Percentiles rank a stretch among this genome's conserved stretches.
These are phyloP conservation scores for Mrakiaceae sp. DNA, from an alignment of 1,284 basidiomycete genomes.

Conservation along the genomic window DNA sequence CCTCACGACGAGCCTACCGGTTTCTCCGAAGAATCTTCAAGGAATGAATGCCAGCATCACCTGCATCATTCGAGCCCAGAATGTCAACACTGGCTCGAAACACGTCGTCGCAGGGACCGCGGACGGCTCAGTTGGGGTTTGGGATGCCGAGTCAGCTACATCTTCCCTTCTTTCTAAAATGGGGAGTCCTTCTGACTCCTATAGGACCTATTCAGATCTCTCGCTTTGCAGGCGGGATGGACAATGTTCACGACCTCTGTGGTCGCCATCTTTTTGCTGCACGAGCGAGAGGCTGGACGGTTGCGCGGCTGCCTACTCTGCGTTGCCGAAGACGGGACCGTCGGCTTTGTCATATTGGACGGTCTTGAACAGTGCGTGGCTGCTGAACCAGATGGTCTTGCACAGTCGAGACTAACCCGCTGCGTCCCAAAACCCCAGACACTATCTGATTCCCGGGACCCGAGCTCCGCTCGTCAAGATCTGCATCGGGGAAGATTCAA, in stretches of 20 bases:
- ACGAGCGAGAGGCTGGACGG: not conserved
- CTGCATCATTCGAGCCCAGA: not conserved
- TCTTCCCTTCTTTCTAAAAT: not conserved
- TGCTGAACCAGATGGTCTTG: conserved; percentile 1
- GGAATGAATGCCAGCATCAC: not conserved
- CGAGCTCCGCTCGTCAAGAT: conserved; percentile 52
- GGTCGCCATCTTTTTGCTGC: not conserved
- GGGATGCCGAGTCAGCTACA: not conserved
- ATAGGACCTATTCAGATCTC: not conserved
- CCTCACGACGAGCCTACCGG: not conserved
- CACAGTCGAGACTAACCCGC: conserved; percentile 7
- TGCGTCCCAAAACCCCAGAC: conserved; percentile 33
- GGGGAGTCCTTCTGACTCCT: not conserved
- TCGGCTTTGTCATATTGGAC: conserved; percentile 65
- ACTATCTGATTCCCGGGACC: conserved; percentile 69
- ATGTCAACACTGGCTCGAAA: not conserved
- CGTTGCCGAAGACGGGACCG: conserved; percentile 64
- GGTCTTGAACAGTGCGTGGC: conserved; percentile 58
- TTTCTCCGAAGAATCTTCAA: not conserved
- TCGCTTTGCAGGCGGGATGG: not conserved
- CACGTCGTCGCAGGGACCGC: conserved; percentile 10
- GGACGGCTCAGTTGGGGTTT: conserved; percentile 3
- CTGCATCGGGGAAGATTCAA: conserved; percentile 56
- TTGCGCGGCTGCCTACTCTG: conserved; percentile 56
- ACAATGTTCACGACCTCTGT: not conserved